These are phyloP conservation scores for Hypholoma fasciculare DNA, from an alignment of 768 basidiomycete species.

Conservation along the genomic window DNA sequence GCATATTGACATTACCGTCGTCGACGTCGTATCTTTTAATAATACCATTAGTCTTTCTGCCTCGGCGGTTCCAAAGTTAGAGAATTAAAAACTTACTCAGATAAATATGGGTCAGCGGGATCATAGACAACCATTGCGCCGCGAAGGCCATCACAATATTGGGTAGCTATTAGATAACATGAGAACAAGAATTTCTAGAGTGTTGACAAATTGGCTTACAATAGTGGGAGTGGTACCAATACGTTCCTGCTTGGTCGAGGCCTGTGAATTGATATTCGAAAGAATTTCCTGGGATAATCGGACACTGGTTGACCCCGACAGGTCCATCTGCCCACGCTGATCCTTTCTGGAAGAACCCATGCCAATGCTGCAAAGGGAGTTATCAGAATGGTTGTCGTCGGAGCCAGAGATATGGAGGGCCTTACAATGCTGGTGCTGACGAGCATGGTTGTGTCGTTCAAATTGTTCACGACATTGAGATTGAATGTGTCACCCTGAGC, in stretches of 20 bases:
- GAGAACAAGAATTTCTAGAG: constrained; percentile 9
- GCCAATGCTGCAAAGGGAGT: constrained; percentile 37
- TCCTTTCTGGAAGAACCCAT: constrained; percentile 37
- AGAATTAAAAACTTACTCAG: constrained; percentile 8
- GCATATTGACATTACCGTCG: too few relatives aligned
- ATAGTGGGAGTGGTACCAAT: constrained; percentile 44
- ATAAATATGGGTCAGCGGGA: constrained; percentile 20
- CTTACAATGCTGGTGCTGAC: constrained; percentile 3
- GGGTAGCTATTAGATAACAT: constrained; percentile 28
- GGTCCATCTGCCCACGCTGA: constrained; percentile 41
- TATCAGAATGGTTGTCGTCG: too few relatives aligned
- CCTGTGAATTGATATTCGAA: constrained; percentile 26
- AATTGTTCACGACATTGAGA: background rate
- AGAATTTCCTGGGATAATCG: constrained; percentile 34
- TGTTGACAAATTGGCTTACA: constrained; percentile 9
- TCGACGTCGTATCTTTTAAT: too few relatives aligned
- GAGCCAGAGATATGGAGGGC: too few relatives aligned
- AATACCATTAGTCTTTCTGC: background rate
- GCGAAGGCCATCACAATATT: constrained; percentile 59
- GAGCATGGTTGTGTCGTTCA: background rate
- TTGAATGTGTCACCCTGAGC: background rate
- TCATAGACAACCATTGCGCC: constrained; percentile 31
- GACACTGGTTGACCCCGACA: constrained; percentile 39
- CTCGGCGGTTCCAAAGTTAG: background rate
- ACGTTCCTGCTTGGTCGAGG: constrained; percentile 39